Conservation (phyloP, 179 eudicot species). For the Corrigiola litoralis region DNA sequence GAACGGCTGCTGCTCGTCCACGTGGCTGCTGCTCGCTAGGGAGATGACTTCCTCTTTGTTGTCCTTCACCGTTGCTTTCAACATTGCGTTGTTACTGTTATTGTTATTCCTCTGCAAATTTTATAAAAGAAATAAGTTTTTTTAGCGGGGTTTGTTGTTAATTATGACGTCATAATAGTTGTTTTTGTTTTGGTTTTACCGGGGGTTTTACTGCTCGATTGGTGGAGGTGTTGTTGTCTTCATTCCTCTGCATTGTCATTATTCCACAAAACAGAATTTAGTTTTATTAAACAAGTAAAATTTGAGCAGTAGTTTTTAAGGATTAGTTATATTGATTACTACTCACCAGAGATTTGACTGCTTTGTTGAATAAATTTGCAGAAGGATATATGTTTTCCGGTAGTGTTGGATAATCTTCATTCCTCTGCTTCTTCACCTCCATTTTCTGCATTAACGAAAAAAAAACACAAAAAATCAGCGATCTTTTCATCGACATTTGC, state of each 20-base stretch:
- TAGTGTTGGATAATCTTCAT: constrained; percentile 9
- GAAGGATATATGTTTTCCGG: constrained; percentile 9
- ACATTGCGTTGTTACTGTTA: too few species aligned
- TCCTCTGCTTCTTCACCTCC: constrained; percentile 7
- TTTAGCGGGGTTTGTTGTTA: too few species aligned
- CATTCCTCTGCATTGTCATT: too few species aligned
- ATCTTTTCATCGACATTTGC: neutral
- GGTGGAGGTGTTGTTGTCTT: too few species aligned
- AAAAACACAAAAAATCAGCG: neutral
- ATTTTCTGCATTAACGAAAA: neutral
- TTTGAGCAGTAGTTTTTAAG: neutral
- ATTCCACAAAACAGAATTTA: too few species aligned
- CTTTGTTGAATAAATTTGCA: neutral
- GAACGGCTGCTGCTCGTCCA: neutral
- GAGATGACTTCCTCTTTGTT: constrained; percentile 9
- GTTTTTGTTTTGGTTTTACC: too few species aligned
- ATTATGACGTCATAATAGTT: too few species aligned
- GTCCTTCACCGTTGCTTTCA: constrained; percentile 24
- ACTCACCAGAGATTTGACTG: constrained; percentile 6
- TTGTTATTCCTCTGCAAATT: too few species aligned
- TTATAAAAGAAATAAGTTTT: too few species aligned
- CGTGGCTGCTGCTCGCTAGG: neutral
- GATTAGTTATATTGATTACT: neutral
- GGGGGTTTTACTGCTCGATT: too few species aligned
- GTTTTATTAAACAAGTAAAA: too few species aligned